A percentile compares a stretch with the other conserved stretches of the same genome.
Evolutionary conservation across 2,329 filamentous ascomycete species (phyloP).

Genomic region (Apiospora aurea): DNA sequence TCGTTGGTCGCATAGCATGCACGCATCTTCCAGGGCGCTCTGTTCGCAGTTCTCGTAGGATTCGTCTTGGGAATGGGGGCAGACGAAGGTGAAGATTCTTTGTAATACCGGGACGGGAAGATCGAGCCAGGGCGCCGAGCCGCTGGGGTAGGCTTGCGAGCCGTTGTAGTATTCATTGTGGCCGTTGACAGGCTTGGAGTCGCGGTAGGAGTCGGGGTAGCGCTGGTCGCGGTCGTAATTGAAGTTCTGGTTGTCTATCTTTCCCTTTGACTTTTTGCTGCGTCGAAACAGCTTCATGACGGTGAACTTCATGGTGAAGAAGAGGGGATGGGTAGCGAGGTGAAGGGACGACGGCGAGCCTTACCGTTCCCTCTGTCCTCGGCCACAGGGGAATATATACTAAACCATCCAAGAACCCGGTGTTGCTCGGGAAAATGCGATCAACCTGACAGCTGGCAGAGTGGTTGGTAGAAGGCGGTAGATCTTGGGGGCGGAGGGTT

Average conservation of each 20-base stretch:
- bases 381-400: slow-evolving; percentile 1
- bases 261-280: slow-evolving; percentile 40
- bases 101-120: slow-evolving; percentile 75
- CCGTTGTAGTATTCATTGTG: slow-evolving; percentile 31
- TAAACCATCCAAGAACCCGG: not conserved
- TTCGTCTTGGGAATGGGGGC: slow-evolving; percentile 80
- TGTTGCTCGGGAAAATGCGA: not conserved
- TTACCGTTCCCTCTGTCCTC: slow-evolving; percentile 9
- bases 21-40: slow-evolving; percentile 78
- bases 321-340: slow-evolving; percentile 1
- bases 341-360: slow-evolving; percentile 16
- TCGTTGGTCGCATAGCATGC: slow-evolving; percentile 92
- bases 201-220: slow-evolving; percentile 34
- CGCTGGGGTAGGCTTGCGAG: slow-evolving; percentile 24
- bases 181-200: slow-evolving; percentile 31
- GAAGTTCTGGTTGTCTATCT: slow-evolving; percentile 31
- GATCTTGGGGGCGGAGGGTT: slow-evolving; percentile 8
- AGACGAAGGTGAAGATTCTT: slow-evolving; percentile 82
- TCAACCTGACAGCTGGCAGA: not conserved
- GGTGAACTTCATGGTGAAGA: slow-evolving; percentile 38
- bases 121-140: slow-evolving; percentile 44
- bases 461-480: not conserved
- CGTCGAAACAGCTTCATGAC: slow-evolving; percentile 43
- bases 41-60: slow-evolving; percentile 85
- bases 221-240: slow-evolving; percentile 36